Evolutionary conservation across 2,329 filamentous ascomycete species (phyloP), one percentile per base, ranked within the genome.

Genomic region (Paecilomyces formosus): DNA sequence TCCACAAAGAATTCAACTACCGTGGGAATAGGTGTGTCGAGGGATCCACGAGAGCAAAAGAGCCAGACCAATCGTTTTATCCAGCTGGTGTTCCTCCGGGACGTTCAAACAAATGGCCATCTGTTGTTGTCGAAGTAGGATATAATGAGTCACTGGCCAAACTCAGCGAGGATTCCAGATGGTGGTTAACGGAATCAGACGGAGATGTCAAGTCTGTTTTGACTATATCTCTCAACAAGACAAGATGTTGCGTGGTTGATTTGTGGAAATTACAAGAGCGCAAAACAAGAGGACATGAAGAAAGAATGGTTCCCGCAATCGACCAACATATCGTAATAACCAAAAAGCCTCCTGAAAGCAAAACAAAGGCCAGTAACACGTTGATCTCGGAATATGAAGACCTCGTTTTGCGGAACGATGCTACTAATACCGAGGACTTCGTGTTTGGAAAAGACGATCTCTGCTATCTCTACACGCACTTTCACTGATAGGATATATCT

Each of bases 181-280:
- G 58, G 58, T 60, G 58, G 58, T 39, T 60, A 11, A n/a, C n/a
- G 18, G 28, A 24, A 33, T 60, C 56, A 45, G 45, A 56, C 12
- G 56, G 45, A 22, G 53, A 58, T 15, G 56, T 60, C 12, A 53
- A 49, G 50, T 31, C 45, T 24, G 58, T 55, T 5, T 30, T 60
- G 15, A 52, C 52, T 6, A 39, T 52, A 24, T 28, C 51, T 18
- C 30, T 60, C 30, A 49, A 31, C 11, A 30, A 21, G 21, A 13
- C 26, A 39, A 18, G 31, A 24, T 30, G n/a, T n/a, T 54, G 54
- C 39, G 24, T 31, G 18, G n/a, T 57, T 9, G 51, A 60, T 5
- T 30, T 21, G 1, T 60, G 55, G 55, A 35, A 21, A 12, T 24
- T 18, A 13, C 13, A 31, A 30, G 22, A 33, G 26, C 24, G 51